These are phyloP conservation scores for Staphylotrichum longicolle DNA, from an alignment of 495 filamentous ascomycete species.

Conservation along the genomic window DNA sequence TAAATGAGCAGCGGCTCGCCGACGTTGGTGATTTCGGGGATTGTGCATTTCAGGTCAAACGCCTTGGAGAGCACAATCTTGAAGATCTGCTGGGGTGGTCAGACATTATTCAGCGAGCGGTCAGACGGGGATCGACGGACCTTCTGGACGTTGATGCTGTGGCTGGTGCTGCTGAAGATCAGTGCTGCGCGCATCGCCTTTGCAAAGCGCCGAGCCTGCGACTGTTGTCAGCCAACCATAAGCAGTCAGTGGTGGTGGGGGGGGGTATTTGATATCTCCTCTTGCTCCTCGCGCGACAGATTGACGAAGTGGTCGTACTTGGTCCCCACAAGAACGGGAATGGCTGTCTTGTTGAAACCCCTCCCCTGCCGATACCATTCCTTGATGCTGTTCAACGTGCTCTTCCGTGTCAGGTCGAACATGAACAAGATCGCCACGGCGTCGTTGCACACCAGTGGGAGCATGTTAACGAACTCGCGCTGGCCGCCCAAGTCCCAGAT, in stretches of 20 bases:
- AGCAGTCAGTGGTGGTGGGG: too few relatives aligned
- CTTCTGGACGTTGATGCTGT: constrained; percentile 99
- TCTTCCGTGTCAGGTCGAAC: constrained; percentile 98
- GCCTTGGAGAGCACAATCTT: constrained; percentile 99
- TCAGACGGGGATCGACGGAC: constrained; percentile 44
- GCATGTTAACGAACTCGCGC: constrained; percentile 98
- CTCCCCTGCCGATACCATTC: constrained; percentile 98
- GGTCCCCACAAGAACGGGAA: constrained; percentile 92
- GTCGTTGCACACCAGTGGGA: constrained; percentile 97
- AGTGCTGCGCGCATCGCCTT: constrained; percentile 96
- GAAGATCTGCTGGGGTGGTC: constrained; percentile 70
- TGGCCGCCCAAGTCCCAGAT: constrained; percentile 99
- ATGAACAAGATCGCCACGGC: constrained; percentile 98
- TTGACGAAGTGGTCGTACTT: constrained; percentile 99
- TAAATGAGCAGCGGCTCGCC: constrained; percentile 96
- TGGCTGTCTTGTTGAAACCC: constrained; percentile 99
- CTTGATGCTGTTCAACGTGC: constrained; percentile 97
- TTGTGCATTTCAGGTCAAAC: constrained; percentile 97
- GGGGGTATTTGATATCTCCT: too few relatives aligned
- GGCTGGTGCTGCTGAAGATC: constrained; percentile 97
- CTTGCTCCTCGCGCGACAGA: constrained; percentile 93
- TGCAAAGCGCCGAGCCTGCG: constrained; percentile 89
- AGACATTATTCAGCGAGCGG: constrained; percentile 16
- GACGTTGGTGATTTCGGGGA: constrained; percentile 96
- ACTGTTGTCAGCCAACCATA: constrained; percentile 16